phyloP scores from a whole-genome alignment of 2,329 filamentous ascomycete species.

The Taxawa tesnikishii region DNA sequence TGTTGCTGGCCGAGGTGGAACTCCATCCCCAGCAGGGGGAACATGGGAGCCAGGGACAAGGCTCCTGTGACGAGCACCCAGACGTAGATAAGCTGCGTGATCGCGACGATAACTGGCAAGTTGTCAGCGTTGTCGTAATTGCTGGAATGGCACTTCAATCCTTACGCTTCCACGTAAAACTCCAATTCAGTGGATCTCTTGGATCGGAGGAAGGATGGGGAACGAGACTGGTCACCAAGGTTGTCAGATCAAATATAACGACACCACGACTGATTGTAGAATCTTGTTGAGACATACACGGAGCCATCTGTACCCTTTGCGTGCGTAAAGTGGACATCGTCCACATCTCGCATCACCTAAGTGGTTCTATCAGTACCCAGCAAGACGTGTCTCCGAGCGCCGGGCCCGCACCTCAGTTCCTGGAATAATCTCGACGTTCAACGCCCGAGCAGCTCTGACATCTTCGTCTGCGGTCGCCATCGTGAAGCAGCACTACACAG shows the following conservation, averaged over 20 bases:
- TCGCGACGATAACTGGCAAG: constrained; percentile 19
- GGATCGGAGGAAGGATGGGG: constrained; percentile 15
- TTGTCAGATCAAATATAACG: no score
- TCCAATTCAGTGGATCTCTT: constrained; percentile 17
- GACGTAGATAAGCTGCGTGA: constrained; percentile 27
- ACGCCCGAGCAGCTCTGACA: background rate
- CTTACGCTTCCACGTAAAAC: constrained; percentile 12
- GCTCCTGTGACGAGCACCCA: constrained; percentile 31
- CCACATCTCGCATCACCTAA: constrained; percentile 15
- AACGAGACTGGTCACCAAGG: constrained; percentile 13
- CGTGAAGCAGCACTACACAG: no score
- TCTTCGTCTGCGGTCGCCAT: no score
- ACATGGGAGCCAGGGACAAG: constrained; percentile 31
- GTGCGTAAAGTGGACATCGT: constrained; percentile 14
- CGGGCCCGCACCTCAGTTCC: constrained; percentile 14
- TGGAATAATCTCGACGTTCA: constrained; percentile 16
- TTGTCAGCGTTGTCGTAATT: background rate
- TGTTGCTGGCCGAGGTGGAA: constrained; percentile 29
- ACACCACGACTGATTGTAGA: no score
- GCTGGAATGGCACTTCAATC: background rate
- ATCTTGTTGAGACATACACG: constrained; percentile 12
- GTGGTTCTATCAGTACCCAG: background rate
- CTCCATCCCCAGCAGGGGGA: constrained; percentile 26
- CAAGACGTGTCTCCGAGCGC: no score
- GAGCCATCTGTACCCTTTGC: constrained; percentile 14